phyloP scores from a whole-genome alignment of 2,329 filamentous ascomycete species.

The Tolypocladium capitatum region DNA sequence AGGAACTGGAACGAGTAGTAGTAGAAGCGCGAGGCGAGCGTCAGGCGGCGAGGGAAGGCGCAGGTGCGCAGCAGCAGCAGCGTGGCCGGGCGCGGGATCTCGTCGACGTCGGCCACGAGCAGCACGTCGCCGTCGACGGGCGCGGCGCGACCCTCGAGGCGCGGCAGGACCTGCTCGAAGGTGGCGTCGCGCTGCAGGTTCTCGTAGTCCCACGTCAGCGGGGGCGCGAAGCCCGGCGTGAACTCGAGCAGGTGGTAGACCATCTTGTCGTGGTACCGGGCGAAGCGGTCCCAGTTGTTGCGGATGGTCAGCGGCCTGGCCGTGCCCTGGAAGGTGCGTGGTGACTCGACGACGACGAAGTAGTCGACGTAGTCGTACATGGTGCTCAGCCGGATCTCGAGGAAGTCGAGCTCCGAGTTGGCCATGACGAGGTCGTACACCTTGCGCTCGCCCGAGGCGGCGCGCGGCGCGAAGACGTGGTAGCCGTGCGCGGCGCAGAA shows the following conservation, averaged over 20 bases:
- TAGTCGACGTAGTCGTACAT: conserved; percentile 48
- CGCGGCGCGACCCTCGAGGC: conserved; percentile 25
- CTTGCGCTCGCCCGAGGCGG: conserved; percentile 14
- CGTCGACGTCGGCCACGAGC: conserved; percentile 48
- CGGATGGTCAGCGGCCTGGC: conserved; percentile 40
- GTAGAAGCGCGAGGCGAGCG: conserved; percentile 38
- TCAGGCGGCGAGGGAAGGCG: conserved; percentile 37
- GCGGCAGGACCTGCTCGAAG: conserved; percentile 41
- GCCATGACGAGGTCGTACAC: conserved; percentile 45
- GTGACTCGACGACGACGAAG: conserved; percentile 49
- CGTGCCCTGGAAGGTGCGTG: conserved; percentile 42
- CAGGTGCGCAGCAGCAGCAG: conserved; percentile 36
- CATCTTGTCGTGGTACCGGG: conserved; percentile 43
- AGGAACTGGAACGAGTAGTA: conserved; percentile 46
- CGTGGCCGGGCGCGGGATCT: conserved; percentile 40
- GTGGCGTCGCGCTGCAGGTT: conserved; percentile 42
- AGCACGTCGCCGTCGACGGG: conserved; percentile 40
- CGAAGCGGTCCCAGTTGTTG: conserved; percentile 39
- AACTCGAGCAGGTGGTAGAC: conserved; percentile 43
- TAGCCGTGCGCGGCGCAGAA: conserved; percentile 21
- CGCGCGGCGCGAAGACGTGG: conserved; percentile 13
- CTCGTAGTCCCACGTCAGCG: conserved; percentile 34
- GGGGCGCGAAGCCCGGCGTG: conserved; percentile 24
- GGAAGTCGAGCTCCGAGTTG: conserved; percentile 50
- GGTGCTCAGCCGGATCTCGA: conserved; percentile 49